Base-by-base conservation (phyloP, 1,284 basidiomycete species). In the Termitomyces sp. region DNA sequence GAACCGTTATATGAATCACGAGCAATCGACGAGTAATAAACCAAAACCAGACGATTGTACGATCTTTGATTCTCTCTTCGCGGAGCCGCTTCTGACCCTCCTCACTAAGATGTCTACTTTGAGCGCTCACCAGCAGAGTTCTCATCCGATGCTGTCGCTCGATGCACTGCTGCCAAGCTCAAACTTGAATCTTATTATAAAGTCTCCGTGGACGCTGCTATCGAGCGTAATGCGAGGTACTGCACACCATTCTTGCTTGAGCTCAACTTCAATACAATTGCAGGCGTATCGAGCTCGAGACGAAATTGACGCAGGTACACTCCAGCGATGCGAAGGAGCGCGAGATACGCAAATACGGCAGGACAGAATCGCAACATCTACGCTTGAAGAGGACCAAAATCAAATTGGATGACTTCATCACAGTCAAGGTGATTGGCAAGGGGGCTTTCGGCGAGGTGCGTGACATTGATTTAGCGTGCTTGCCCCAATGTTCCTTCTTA, bases 181-280 rank as follows among this genome's bases (percentile, higher is more conserved):
- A 97, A 97, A 72, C 83, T 99, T 50, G 96, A 97, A 72, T 91
- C 96, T 57, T 97, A 89, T 72, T 99, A 99, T 80, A 97, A 97
- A 72, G 88, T 97, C 54, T 73, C 73, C 8, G 74, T 74, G 7
- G 73, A 75, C 61, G 67, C 72, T 60, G 73, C 74, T 19, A 76
- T 76, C 39, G 75, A 76, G 62, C 68, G 75, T 45, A 83, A 83
- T 68, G 78, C 78, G 42, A 75, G 80, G 81, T 82, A 57, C 44
- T 64, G 57, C 37, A 21, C 28, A 33, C 30, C 8, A 18, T 19
- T 10, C 34, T 33, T 50, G 5, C 31, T 14, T 6, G 35, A 42
- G 26, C 14, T 38, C n/a, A n/a, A 16, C 24, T 26, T 52, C 14
- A 52, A 47, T 41, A 14, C 21, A 28, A 33, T 30, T 48, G 16